phyloP scores from a whole-genome alignment of 2,329 filamentous ascomycete species.

The Cercospora brassicicola region DNA sequence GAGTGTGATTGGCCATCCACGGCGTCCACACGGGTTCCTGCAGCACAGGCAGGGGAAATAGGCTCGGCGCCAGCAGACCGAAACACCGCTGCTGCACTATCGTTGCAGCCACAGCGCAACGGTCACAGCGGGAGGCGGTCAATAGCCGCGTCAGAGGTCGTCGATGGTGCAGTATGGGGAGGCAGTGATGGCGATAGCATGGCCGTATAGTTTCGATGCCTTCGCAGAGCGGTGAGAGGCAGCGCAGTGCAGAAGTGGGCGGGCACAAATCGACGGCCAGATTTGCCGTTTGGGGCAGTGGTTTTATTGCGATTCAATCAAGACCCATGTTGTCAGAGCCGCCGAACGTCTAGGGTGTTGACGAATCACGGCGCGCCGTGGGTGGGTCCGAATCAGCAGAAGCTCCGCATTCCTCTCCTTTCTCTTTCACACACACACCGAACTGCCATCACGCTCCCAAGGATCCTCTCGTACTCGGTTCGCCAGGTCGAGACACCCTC shows the following conservation, averaged over 20 bases:
- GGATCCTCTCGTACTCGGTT: slow-evolving; percentile 5
- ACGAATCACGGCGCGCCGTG: not conserved
- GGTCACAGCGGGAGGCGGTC: not conserved
- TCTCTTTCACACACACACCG: not conserved
- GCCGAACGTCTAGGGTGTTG: slow-evolving; percentile 1
- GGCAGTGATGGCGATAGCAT: not conserved
- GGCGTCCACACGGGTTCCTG: slow-evolving; percentile 17
- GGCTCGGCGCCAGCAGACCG: not conserved
- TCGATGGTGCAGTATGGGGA: not conserved
- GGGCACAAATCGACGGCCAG: not conserved
- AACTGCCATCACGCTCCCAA: slow-evolving; percentile 2
- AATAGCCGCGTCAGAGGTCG: not conserved
- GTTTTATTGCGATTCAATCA: slow-evolving; percentile 1
- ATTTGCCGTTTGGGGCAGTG: not conserved
- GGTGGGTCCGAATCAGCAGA: slow-evolving; percentile 1
- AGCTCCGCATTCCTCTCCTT: slow-evolving; percentile 10
- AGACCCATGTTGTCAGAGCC: slow-evolving; percentile 7
- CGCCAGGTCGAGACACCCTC: slow-evolving; percentile 5
- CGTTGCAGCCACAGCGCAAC: slow-evolving; percentile 4
- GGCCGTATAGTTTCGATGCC: not conserved
- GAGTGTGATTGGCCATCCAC: slow-evolving; percentile 3
- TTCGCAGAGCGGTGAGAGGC: not conserved
- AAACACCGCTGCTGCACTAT: slow-evolving; percentile 6
- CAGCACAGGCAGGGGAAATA: slow-evolving; percentile 9
- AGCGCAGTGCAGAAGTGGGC: not conserved